Base-by-base conservation (phyloP, 208 protist species). In the Wallacemonas sp. region DNA sequence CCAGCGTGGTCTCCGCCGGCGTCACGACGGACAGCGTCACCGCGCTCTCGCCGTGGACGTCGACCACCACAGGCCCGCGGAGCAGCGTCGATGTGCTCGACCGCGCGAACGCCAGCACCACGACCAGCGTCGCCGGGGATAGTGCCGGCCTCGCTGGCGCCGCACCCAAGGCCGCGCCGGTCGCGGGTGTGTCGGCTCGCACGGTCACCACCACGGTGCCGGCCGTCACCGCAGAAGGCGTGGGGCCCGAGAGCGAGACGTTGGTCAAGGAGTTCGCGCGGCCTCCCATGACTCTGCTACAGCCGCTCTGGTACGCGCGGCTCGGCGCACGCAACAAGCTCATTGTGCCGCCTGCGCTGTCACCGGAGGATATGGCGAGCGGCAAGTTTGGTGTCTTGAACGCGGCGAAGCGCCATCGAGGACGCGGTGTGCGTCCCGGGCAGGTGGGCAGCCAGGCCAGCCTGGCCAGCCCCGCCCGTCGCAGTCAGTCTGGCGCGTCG, bases 281-380 rank as follows among this genome's bases (percentile, higher is more conserved):
- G 0, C 32, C 54, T 5, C 66, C 42, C 25, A 49, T 63, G 52
- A 63, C 57, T 42, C 55, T 72, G 10, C 52, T 72, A 29, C 54
- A 72, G 32, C 66, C 66, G 38, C 32, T 72, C 28, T 65, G 54
- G 55, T 36, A 65, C 31, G 55, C 54, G 1, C 29, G 38, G 38
- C 8, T 72, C 12, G 33, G 20, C n/a, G n/a, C n/a, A n/a, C 38
- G 39, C 18, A 22, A 57, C 45, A 28, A 18, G 16, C 26, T 55
- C n/a, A 12, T 55, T 22, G 52, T 48, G 38, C 54, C 57, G 57
- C 54, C 46, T 3, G 28, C 66, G 8, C 32, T 57, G 12, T 41
- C 46, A 44, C 1, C 10, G 3, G 52, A 59, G 20, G 52, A 59
- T 14, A 59, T 59, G 52, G 52, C 52, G 32, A 59, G 52, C 52